Conservation (phyloP, 2,329 filamentous ascomycete genomes). For the Kalaharituber pfeilii region DNA sequence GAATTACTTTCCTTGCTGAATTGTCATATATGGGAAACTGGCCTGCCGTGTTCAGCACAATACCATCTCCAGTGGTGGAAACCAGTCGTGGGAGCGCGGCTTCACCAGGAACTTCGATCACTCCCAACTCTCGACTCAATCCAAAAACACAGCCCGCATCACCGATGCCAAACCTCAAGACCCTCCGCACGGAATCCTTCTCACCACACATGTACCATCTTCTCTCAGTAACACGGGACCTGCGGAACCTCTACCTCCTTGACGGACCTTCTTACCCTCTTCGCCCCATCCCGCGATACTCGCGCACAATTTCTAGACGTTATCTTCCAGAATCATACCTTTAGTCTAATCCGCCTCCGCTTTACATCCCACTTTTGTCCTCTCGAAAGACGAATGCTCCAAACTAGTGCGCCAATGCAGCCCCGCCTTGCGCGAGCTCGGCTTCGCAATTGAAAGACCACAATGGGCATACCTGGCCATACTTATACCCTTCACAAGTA, state of each 20-base stretch:
- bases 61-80: too few species aligned
- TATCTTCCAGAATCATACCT: background rate
- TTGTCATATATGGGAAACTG: background rate
- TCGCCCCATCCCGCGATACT: background rate
- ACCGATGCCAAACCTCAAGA: background rate
- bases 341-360: background rate
- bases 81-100: too few species aligned
- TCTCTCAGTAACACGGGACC: background rate
- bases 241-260: background rate
- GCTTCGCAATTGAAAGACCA: background rate
- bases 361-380: background rate
- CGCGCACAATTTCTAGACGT: background rate
- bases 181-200: background rate
- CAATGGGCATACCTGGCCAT: background rate
- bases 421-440: background rate
- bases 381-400: background rate
- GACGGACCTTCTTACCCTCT: background rate
- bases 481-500: background rate
- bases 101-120: background rate
- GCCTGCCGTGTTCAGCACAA: background rate
- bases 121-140: background rate
- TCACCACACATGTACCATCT: background rate
- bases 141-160: background rate
- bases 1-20: background rate
- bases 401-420: background rate